Evolutionary conservation across 768 basidiomycete genomes (phyloP).

Genomic region (Rhizopogon vinicolor): DNA sequence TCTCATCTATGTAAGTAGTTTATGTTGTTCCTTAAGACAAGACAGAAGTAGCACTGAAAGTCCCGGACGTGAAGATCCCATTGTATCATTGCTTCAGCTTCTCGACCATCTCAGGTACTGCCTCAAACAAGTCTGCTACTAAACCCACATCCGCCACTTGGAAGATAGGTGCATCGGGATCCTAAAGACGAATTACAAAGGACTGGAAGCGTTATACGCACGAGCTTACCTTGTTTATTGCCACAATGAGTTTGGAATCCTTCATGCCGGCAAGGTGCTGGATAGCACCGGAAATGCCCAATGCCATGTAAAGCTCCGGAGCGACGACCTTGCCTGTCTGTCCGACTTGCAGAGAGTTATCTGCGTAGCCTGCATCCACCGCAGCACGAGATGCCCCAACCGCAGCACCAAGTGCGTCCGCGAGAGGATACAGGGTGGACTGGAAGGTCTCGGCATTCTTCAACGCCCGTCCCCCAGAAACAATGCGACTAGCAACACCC

Average conservation of each 20-base stretch:
- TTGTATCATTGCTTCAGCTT: slow-evolving; percentile 61
- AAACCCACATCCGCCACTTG: slow-evolving; percentile 96
- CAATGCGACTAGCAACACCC: slow-evolving; percentile 79
- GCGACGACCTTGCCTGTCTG: slow-evolving; percentile 99
- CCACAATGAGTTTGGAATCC: slow-evolving; percentile 96
- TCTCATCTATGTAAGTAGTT: slow-evolving; percentile 26
- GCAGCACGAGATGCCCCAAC: slow-evolving; percentile 98
- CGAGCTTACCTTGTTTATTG: slow-evolving; percentile 83
- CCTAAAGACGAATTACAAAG: slow-evolving; percentile 43
- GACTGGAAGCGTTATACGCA: neutral
- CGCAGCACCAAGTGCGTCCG: slow-evolving; percentile 90
- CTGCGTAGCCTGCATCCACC: slow-evolving; percentile 96
- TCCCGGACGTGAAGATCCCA: neutral
- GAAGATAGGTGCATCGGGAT: slow-evolving; percentile 97
- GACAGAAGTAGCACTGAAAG: neutral
- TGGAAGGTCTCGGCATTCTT: slow-evolving; percentile 95
- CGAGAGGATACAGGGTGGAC: slow-evolving; percentile 80
- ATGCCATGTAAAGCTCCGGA: slow-evolving; percentile 91
- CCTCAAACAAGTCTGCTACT: slow-evolving; percentile 90
- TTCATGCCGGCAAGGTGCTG: slow-evolving; percentile 99
- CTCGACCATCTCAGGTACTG: slow-evolving; percentile 84
- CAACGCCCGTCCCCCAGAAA: slow-evolving; percentile 92
- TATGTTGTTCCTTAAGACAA: no score
- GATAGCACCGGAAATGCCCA: slow-evolving; percentile 98
- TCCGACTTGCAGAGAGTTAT: slow-evolving; percentile 98